Base-by-base conservation (phyloP, 2,329 filamentous ascomycete species). In the Neofusicoccum parvum region DNA sequence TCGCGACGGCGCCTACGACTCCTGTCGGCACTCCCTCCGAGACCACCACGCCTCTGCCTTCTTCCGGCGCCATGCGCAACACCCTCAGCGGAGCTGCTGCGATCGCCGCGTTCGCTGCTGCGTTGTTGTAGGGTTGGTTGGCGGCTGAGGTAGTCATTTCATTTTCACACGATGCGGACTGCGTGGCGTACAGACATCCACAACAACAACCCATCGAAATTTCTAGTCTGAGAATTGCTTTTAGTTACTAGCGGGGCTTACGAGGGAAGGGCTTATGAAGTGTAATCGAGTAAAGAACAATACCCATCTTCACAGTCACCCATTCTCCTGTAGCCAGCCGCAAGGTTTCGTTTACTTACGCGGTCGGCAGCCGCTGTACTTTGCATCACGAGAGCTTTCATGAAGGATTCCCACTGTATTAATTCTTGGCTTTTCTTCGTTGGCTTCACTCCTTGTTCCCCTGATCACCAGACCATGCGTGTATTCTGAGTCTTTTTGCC, bases 151-250 rank as follows among this genome's bases (percentile, higher is more conserved):
- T 51, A 23, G 7, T 53, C 20, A 43, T 34, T 63, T 53, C 48
- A 45, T 12, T 45, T 53, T 11, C 36, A 34, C 36, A 43, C 39
- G 20, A n/a, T 34, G 17, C n/a, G 56, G 27, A 37, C 32, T 17
- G 32, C 17, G 11, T 48, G 43, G 56, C 43, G 43, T 60, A 60
- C 56, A 60, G 43, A 46, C 39, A 45, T 58, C 53, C 39, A 43
- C 11, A 34, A 32, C 14, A 23, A 11, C 23, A 12, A n/a, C 15
- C 27, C 48, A 50, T 34, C 48, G 45, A 1, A 50, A 50, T 50
- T 34, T 34, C 48, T 50, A 34, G 9, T 14, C 15, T 50, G 48
- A 50, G 27, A 7, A 50, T 14, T 34, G 14, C 48, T 50, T 50
- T 23, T 50, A 12, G 11, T 50, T 50, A 23, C 14, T 11, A 34